A percentile compares a stretch with the other conserved stretches of the same genome.
Conservation (phyloP, 1,139 yeast genomes). For the Geotrichum phurueaensis region DNA sequence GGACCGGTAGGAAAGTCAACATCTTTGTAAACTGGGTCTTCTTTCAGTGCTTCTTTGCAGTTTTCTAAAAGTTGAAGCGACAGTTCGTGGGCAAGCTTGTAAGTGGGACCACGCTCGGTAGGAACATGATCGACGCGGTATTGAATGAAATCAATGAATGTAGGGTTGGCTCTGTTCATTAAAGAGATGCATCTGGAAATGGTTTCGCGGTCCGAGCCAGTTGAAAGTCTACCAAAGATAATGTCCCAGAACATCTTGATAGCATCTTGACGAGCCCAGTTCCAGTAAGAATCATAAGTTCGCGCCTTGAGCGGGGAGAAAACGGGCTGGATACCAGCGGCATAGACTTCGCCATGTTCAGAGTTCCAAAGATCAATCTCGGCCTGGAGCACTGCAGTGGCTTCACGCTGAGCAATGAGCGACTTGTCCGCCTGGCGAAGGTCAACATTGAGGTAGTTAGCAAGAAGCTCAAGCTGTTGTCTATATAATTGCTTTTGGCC, state of each 20-base stretch:
- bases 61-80: constrained; percentile 93
- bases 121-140: constrained; percentile 94
- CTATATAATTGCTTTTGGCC: constrained; percentile 85
- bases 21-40: constrained; percentile 90
- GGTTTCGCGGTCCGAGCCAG: constrained; percentile 92
- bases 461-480: constrained; percentile 92
- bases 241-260: constrained; percentile 90
- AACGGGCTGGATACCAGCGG: constrained; percentile 83
- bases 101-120: constrained; percentile 78
- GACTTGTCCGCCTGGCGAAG: constrained; percentile 86
- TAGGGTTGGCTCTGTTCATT: constrained; percentile 95
- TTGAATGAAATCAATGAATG: constrained; percentile 93
- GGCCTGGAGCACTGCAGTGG: constrained; percentile 72
- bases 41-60: constrained; percentile 78
- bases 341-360: constrained; percentile 94
- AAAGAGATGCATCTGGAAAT: constrained; percentile 93
- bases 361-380: constrained; percentile 90
- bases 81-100: constrained; percentile 81
- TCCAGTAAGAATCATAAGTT: constrained; percentile 96
- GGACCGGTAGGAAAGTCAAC: constrained; percentile 94
- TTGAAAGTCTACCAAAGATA: constrained; percentile 83
- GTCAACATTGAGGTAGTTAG: constrained; percentile 90
- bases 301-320: constrained; percentile 92
- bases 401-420: constrained; percentile 80
- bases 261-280: constrained; percentile 98